These are phyloP conservation scores for Hymenochaete sp. DNA, from an alignment of 1,284 basidiomycete species.

Conservation along the genomic window DNA sequence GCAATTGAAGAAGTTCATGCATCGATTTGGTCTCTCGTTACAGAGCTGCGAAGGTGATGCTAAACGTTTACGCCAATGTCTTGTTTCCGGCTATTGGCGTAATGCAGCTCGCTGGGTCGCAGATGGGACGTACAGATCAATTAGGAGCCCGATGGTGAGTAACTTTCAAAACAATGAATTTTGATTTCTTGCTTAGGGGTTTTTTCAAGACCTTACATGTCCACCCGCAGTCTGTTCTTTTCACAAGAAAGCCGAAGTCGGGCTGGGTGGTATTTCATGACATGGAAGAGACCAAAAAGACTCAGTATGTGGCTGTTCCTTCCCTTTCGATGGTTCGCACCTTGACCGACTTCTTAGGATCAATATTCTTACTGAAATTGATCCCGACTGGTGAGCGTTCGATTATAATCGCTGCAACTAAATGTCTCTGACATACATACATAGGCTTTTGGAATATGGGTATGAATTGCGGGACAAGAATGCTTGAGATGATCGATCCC, in stretches of 20 bases:
- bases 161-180: background rate
- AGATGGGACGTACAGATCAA: constrained; percentile 83
- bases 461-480: constrained; percentile 36
- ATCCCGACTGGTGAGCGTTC: constrained; percentile 44
- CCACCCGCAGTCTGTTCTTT: constrained; percentile 91
- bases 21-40: constrained; percentile 70
- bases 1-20: constrained; percentile 89
- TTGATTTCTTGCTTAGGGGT: background rate
- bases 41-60: constrained; percentile 83
- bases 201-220: constrained; percentile 65
- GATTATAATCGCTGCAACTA: background rate
- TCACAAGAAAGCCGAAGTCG: constrained; percentile 81
- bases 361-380: constrained; percentile 48
- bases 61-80: constrained; percentile 69
- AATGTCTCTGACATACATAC: background rate
- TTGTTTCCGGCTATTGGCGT: constrained; percentile 89
- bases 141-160: constrained; percentile 72
- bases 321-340: constrained; percentile 1
- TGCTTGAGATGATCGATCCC: background rate
- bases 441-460: constrained; percentile 42
- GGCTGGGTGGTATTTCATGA: constrained; percentile 96
- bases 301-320: constrained; percentile 46
- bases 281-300: constrained; percentile 92
- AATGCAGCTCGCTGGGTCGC: constrained; percentile 86
- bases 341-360: constrained; percentile 31